Conservation (phyloP, 139 green algal species). For the Chlamydomonas schloesseri region DNA sequence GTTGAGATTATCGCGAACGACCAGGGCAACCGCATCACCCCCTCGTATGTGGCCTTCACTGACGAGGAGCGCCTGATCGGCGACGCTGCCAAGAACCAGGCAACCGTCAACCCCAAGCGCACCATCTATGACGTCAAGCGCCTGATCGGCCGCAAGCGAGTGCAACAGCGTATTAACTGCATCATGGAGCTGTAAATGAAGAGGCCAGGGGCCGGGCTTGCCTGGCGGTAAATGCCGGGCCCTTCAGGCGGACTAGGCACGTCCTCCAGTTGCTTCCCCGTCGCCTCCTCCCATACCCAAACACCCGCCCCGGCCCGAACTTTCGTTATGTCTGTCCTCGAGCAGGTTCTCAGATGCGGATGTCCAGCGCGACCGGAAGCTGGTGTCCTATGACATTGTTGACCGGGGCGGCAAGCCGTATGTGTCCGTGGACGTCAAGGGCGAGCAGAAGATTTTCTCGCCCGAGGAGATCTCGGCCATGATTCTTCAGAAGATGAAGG, state of each 20-base stretch:
- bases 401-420: conserved; percentile 95
- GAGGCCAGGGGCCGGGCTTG: no score
- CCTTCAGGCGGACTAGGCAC: no score
- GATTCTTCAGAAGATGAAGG: conserved; percentile 97
- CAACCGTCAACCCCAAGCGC: conserved; percentile 90
- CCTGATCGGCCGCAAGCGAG: conserved; percentile 97
- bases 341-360: conserved; percentile 94
- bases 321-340: no score
- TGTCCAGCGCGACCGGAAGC: conserved; percentile 97
- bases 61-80: conserved; percentile 99
- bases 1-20: conserved; percentile 99
- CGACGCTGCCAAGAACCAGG: conserved; percentile 99
- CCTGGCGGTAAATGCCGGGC: no score
- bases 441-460: conserved; percentile 81
- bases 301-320: no score
- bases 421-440: conserved; percentile 81
- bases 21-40: conserved; percentile 98
- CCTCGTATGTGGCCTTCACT: conserved; percentile 99
- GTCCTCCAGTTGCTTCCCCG: no score
- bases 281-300: no score
- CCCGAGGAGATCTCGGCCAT: conserved; percentile 98
- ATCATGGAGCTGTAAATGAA: no score
- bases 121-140: conserved; percentile 99
- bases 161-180: no score
- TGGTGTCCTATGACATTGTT: conserved; percentile 97